A percentile compares a stretch with the other conserved stretches of the same genome.
phyloP scores from a whole-genome alignment of 148 eudicot genomes.

The Fallopia convolvulus region DNA sequence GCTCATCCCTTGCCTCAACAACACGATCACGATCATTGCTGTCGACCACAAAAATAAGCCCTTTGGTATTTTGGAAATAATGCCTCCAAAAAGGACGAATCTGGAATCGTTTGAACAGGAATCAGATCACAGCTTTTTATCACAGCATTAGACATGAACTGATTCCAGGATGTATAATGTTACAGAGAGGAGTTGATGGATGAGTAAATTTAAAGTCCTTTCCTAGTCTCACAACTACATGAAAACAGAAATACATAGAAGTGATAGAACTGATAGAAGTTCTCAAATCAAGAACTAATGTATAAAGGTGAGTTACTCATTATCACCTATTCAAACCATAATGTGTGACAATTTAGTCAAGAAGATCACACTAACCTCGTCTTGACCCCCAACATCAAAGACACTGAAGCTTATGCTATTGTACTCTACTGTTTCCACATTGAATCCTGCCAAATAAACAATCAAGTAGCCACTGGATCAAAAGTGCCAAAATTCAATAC shows the following conservation, averaged over 20 bases:
- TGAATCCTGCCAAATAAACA: slow-evolving; percentile 7
- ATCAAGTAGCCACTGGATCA: not conserved
- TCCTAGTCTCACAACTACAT: not conserved
- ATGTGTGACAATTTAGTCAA: not conserved
- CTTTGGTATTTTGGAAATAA: slow-evolving; percentile 55
- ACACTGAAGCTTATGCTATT: slow-evolving; percentile 2
- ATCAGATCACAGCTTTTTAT: not conserved
- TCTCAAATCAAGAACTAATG: not conserved
- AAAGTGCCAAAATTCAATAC: not conserved
- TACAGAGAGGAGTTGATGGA: not conserved
- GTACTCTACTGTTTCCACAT: slow-evolving; percentile 11
- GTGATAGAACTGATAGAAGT: not conserved
- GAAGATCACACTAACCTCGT: not conserved
- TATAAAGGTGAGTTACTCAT: not conserved
- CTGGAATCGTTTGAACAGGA: slow-evolving; percentile 22
- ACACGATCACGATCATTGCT: slow-evolving; percentile 58
- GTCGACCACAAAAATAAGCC: slow-evolving; percentile 50
- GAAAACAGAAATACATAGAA: not conserved
- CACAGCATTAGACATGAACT: not conserved
- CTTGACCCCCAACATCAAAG: slow-evolving; percentile 10
- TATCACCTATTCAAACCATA: not conserved
- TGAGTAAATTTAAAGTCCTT: not conserved
- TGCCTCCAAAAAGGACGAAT: slow-evolving; percentile 72
- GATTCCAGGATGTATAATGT: not conserved
- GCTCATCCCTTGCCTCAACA: slow-evolving; percentile 54